phyloP scores from a whole-genome alignment of 2,329 filamentous ascomycete species.

The Gremmenia infestans region DNA sequence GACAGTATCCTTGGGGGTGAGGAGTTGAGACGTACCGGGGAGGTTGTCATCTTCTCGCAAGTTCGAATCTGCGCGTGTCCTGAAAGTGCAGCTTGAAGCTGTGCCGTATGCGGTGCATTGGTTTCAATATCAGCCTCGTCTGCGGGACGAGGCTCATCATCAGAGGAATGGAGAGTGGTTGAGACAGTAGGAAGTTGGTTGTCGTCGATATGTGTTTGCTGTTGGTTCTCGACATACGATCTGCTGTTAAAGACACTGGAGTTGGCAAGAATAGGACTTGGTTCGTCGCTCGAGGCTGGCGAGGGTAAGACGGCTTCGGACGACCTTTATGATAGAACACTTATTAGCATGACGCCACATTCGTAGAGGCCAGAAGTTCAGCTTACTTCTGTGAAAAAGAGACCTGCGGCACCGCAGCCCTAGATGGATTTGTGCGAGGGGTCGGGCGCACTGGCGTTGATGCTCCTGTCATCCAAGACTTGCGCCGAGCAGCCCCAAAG shows the following conservation, averaged over 20 bases:
- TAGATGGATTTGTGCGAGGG: conserved; percentile 22
- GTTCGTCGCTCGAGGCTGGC: conserved; percentile 58
- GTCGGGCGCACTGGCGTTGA: conserved; percentile 27
- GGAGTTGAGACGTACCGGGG: background rate
- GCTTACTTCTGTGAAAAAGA: conserved; percentile 18
- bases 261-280: conserved; percentile 40
- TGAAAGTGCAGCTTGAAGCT: background rate
- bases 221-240: conserved; percentile 7
- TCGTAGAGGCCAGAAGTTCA: background rate
- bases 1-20: background rate
- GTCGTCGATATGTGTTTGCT: conserved; percentile 1
- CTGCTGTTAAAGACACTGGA: conserved; percentile 32
- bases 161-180: background rate
- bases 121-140: background rate
- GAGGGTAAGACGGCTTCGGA: conserved; percentile 48
- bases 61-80: background rate
- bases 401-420: conserved; percentile 8
- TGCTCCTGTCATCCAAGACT: conserved; percentile 31
- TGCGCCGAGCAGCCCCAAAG: conserved; percentile 29
- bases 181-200: background rate
- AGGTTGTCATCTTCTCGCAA: background rate
- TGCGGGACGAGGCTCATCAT: background rate
- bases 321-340: background rate
- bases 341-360: background rate
- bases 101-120: background rate